A percentile compares a stretch with the other conserved stretches of the same genome.
These are phyloP conservation scores for Boletus pseudopeckii DNA, from an alignment of 768 basidiomycete species.

Conservation along the genomic window DNA sequence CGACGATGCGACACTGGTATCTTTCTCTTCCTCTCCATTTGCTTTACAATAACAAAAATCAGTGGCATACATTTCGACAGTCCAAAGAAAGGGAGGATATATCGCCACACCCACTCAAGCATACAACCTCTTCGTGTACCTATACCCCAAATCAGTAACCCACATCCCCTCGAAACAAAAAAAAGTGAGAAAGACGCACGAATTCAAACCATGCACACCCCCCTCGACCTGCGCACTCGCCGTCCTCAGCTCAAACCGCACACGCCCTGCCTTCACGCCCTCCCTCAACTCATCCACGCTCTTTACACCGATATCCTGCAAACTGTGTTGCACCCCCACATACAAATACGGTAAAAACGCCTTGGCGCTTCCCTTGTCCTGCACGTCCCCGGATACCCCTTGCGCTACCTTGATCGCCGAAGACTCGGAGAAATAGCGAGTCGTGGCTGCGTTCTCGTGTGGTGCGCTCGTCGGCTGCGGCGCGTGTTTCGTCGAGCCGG, in stretches of 20 bases:
- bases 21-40: neutral
- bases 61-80: neutral
- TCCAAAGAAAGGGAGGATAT: neutral
- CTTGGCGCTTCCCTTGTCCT: conserved; percentile 94
- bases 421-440: conserved; percentile 55
- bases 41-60: neutral
- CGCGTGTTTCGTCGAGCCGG: conserved; percentile 43
- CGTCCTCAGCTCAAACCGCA: conserved; percentile 90
- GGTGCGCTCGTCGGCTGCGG: conserved; percentile 44
- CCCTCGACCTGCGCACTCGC: conserved; percentile 96
- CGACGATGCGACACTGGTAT: neutral
- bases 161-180: neutral
- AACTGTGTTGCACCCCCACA: conserved; percentile 83
- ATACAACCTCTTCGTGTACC: conserved; percentile 58
- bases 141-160: conserved; percentile 18
- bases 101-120: conserved; percentile 26
- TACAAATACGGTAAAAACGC: conserved; percentile 87
- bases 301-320: conserved; percentile 88
- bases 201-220: conserved; percentile 92
- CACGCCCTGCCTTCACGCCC: conserved; percentile 61
- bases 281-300: conserved; percentile 63
- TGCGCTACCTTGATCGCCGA: conserved; percentile 95
- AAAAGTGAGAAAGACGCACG: conserved; percentile 53
- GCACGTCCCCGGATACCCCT: conserved; percentile 94
- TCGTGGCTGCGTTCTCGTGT: conserved; percentile 91